A percentile compares a stretch with the other conserved stretches of the same genome.
Evolutionary conservation across 2,329 filamentous ascomycete genomes (phyloP).

Genomic region (Colletotrichum plurivorum): DNA sequence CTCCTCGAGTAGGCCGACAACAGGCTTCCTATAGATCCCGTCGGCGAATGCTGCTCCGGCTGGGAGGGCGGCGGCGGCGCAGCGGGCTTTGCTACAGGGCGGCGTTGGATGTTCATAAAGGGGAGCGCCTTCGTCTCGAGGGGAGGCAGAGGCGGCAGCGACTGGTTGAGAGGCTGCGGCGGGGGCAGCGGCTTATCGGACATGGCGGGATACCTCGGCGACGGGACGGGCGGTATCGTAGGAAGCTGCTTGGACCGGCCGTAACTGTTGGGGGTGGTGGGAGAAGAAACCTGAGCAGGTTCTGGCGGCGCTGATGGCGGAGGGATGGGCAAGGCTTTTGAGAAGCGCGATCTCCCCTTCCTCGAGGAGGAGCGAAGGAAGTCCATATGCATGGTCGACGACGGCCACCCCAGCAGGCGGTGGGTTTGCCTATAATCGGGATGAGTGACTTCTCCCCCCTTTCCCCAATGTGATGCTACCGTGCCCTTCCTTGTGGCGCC

Average conservation of each 20-base stretch:
- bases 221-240: conserved; percentile 36
- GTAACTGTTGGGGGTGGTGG: neutral
- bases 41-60: conserved; percentile 19
- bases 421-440: conserved; percentile 17
- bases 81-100: conserved; percentile 31
- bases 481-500: conserved; percentile 19
- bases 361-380: conserved; percentile 48
- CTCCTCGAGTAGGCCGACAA: conserved; percentile 68
- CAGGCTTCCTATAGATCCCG: conserved; percentile 66
- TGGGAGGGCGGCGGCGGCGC: neutral
- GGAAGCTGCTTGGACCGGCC: conserved; percentile 39
- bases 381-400: conserved; percentile 32
- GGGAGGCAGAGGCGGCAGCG: conserved; percentile 47
- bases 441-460: conserved; percentile 14
- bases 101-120: conserved; percentile 24
- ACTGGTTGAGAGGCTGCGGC: conserved; percentile 47
- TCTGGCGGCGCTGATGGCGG: conserved; percentile 49
- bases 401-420: conserved; percentile 8
- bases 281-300: conserved; percentile 12
- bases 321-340: conserved; percentile 69
- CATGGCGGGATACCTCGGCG: conserved; percentile 24
- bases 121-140: conserved; percentile 42
- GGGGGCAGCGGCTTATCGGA: conserved; percentile 41
- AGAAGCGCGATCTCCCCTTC: conserved; percentile 68
- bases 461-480: conserved; percentile 21